Conservation (phyloP, 192 early-diverging fungal genomes). For the Mortierella antarctica region DNA sequence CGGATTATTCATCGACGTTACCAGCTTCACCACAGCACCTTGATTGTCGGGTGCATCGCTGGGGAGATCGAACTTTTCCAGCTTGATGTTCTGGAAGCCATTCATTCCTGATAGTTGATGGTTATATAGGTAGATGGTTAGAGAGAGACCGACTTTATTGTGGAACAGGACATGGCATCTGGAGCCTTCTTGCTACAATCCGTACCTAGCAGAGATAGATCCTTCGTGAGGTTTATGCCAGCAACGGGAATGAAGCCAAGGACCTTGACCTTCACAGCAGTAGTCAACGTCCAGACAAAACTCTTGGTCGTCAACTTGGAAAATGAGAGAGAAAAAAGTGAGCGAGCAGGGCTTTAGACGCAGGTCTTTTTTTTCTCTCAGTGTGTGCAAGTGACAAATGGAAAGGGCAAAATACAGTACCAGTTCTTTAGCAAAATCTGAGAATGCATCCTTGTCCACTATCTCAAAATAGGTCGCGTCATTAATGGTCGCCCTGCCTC, state of each 20-base stretch:
- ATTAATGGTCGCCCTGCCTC: neutral
- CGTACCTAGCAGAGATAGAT: constrained; percentile 5
- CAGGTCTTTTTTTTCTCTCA: too few relatives aligned
- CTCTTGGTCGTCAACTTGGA: neutral
- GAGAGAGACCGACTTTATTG: too few relatives aligned
- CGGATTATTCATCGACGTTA: constrained; percentile 67
- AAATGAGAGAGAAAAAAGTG: too few relatives aligned
- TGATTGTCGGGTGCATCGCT: constrained; percentile 55
- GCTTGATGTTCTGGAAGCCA: constrained; percentile 19
- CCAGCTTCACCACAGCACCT: constrained; percentile 66
- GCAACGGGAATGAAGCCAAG: neutral
- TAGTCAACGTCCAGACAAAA: constrained; percentile 1
- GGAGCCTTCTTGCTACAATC: neutral
- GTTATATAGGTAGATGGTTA: neutral
- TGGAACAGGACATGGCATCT: too few relatives aligned
- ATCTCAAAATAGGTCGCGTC: neutral
- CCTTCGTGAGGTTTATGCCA: neutral
- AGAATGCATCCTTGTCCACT: constrained; percentile 1
- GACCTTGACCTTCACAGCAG: neutral
- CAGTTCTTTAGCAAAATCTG: neutral
- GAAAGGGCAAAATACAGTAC: neutral
- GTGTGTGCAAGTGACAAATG: too few relatives aligned
- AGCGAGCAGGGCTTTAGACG: too few relatives aligned
- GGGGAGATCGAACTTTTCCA: constrained; percentile 35
- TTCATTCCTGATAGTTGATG: constrained; percentile 23